Conservation (phyloP, 2,329 filamentous ascomycete species). For the Botrytis paeoniae region DNA sequence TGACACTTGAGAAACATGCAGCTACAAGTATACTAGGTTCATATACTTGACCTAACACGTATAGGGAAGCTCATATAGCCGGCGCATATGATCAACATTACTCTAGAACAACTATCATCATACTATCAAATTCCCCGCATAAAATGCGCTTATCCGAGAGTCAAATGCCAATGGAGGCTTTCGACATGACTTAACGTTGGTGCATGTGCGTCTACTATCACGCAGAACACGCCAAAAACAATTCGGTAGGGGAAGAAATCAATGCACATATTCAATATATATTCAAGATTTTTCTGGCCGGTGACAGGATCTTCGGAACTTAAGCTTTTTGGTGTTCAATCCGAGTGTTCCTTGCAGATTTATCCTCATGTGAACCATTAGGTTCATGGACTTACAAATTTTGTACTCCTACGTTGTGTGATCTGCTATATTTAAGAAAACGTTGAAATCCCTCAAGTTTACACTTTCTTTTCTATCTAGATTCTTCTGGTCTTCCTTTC, state of each 20-base stretch:
- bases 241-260: background rate
- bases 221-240: background rate
- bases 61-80: conserved; percentile 17
- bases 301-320: conserved; percentile 20
- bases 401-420: background rate
- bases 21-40: background rate
- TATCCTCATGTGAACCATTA: conserved; percentile 16
- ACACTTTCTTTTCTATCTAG: background rate
- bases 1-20: conserved; percentile 6
- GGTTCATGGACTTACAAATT: background rate
- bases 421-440: conserved; percentile 1
- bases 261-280: conserved; percentile 16
- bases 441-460: background rate
- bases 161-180: conserved; percentile 12
- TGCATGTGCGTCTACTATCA: conserved; percentile 13
- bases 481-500: background rate
- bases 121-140: conserved; percentile 6
- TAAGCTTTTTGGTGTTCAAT: background rate
- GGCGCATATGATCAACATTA: conserved; percentile 19
- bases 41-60: conserved; percentile 12
- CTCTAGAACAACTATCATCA: conserved; percentile 15
- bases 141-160: conserved; percentile 8
- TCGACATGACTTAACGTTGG: background rate
- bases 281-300: conserved; percentile 2
- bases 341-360: conserved; percentile 17